Evolutionary conservation across 208 protist species (phyloP).

Genomic region (Crithidia sp.): DNA sequence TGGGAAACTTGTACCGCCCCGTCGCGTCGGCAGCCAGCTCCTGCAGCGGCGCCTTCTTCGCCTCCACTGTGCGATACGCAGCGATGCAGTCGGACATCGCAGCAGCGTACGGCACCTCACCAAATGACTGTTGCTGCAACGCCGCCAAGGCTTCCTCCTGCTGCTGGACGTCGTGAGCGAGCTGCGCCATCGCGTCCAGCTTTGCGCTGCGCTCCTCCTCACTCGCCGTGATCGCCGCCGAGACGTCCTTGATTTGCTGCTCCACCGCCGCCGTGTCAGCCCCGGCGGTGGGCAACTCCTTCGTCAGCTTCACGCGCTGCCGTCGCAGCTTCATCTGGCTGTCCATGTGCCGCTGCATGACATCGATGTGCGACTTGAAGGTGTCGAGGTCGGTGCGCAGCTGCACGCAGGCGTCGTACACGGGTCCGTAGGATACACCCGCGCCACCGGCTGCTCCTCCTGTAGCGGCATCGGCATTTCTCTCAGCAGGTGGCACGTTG

Average conservation of each 20-base stretch:
- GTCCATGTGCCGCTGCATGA: slow-evolving; percentile 65
- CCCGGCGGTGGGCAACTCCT: slow-evolving; percentile 14
- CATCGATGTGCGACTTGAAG: slow-evolving; percentile 79
- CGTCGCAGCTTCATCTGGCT: slow-evolving; percentile 58
- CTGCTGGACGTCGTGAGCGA: slow-evolving; percentile 21
- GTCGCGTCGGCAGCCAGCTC: slow-evolving; percentile 86
- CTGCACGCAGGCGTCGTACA: slow-evolving; percentile 40
- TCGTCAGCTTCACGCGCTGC: slow-evolving; percentile 46
- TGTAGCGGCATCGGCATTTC: neutral
- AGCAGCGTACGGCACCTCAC: slow-evolving; percentile 38
- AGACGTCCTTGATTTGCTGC: slow-evolving; percentile 31
- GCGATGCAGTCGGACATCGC: slow-evolving; percentile 77
- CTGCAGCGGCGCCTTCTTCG: slow-evolving; percentile 55
- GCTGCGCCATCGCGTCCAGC: slow-evolving; percentile 32
- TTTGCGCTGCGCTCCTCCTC: slow-evolving; percentile 35
- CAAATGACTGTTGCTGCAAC: neutral
- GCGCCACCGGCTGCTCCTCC: neutral
- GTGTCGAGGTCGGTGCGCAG: slow-evolving; percentile 61
- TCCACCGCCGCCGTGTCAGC: neutral
- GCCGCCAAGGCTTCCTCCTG: slow-evolving; percentile 24
- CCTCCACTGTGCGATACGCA: slow-evolving; percentile 67
- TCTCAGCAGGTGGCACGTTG: slow-evolving; percentile 9
- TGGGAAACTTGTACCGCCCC: slow-evolving; percentile 82
- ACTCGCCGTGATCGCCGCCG: slow-evolving; percentile 30
- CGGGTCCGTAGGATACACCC: slow-evolving; percentile 36